These are phyloP conservation scores for Syzygium grande DNA, from an alignment of 345 rosid genomes.

Conservation along the genomic window DNA sequence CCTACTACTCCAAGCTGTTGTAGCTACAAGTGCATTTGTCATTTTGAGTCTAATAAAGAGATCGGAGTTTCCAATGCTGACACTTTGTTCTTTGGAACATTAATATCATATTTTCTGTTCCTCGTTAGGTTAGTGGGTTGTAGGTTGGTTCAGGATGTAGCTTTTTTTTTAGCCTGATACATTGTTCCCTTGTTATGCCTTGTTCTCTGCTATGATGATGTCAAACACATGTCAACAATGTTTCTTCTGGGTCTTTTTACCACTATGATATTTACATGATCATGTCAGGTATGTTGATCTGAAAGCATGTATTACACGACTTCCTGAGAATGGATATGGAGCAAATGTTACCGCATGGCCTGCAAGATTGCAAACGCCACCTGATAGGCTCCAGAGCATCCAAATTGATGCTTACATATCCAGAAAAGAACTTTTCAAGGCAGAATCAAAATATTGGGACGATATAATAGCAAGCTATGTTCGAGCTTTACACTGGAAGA, in stretches of 20 bases:
- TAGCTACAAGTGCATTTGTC: not conserved
- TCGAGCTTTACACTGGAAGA: slow-evolving; percentile 74
- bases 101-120: not conserved
- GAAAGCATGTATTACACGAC: slow-evolving; percentile 74
- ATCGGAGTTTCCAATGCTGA: not conserved
- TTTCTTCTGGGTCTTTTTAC: not conserved
- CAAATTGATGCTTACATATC: slow-evolving; percentile 78
- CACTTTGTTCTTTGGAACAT: not conserved
- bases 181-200: not conserved
- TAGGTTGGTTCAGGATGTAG: not conserved
- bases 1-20: not conserved
- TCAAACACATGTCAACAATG: not conserved
- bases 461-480: slow-evolving; percentile 71
- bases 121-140: not conserved
- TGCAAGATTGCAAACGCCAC: slow-evolving; percentile 70
- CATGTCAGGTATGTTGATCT: slow-evolving; percentile 65
- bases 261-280: not conserved
- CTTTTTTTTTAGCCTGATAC: not conserved
- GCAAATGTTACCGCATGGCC: slow-evolving; percentile 76
- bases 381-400: slow-evolving; percentile 86
- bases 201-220: not conserved
- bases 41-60: not conserved
- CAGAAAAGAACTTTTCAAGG: slow-evolving; percentile 81
- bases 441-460: slow-evolving; percentile 89
- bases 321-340: slow-evolving; percentile 85